A percentile compares a stretch with the other conserved stretches of the same genome.
phyloP scores from a whole-genome alignment of 148 eudicot genomes.

The Euryodendron excelsum region DNA sequence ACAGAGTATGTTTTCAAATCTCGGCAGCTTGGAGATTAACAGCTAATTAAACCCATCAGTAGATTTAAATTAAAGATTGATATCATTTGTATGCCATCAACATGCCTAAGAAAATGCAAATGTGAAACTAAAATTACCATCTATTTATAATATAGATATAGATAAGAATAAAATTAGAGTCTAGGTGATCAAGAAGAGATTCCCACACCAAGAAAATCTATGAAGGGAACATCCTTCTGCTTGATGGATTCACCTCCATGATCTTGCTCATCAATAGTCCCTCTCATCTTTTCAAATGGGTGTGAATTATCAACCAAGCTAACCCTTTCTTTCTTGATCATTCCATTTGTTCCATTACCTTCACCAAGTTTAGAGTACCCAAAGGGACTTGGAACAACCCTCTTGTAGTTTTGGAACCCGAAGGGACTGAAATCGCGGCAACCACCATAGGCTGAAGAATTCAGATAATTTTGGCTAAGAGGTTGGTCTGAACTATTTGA shows the following conservation, averaged over 20 bases:
- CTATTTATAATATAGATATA: neutral
- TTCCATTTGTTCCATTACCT: constrained; percentile 10
- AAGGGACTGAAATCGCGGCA: constrained; percentile 13
- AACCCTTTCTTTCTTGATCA: constrained; percentile 10
- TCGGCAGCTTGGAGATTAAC: neutral
- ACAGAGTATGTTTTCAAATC: neutral
- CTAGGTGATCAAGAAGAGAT: constrained; percentile 27
- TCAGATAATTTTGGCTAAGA: neutral
- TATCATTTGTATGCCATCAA: neutral
- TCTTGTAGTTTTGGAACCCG: constrained; percentile 18
- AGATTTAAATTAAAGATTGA: neutral
- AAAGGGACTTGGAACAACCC: constrained; percentile 18
- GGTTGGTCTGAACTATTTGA: constrained; percentile 11
- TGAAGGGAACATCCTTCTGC: constrained; percentile 54
- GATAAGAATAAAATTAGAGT: neutral
- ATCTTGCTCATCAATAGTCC: constrained; percentile 6
- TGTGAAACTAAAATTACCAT: constrained; percentile 5
- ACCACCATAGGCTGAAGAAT: constrained; percentile 13
- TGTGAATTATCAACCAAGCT: constrained; percentile 6
- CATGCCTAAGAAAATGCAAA: neutral
- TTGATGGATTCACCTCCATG: constrained; percentile 11
- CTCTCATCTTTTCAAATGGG: constrained; percentile 4
- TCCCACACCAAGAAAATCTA: constrained; percentile 92
- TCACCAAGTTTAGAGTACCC: constrained; percentile 14
- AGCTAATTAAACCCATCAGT: neutral